Percentiles rank a stretch among this genome's conserved stretches.
These are phyloP conservation scores for Talaromyces ruber DNA, from an alignment of 495 filamentous ascomycete genomes.

Conservation along the genomic window DNA sequence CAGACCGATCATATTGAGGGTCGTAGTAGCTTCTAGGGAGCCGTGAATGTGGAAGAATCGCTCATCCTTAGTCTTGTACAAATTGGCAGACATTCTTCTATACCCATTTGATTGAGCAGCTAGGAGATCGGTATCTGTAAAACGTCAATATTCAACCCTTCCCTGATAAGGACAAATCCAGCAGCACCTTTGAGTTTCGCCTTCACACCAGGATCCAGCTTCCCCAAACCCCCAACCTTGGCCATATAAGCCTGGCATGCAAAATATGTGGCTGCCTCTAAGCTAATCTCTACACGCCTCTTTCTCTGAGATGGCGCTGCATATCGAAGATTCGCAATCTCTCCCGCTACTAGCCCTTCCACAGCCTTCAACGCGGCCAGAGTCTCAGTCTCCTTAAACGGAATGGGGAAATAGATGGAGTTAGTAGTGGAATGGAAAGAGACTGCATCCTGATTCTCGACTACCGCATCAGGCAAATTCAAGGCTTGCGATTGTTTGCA, in stretches of 20 bases:
- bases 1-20: slow-evolving; percentile 64
- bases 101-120: slow-evolving; percentile 65
- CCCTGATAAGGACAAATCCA: neutral
- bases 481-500: slow-evolving; percentile 32
- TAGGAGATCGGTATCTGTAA: slow-evolving; percentile 59
- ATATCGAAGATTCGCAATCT: slow-evolving; percentile 51
- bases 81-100: slow-evolving; percentile 64
- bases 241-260: slow-evolving; percentile 66
- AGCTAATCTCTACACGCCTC: slow-evolving; percentile 45
- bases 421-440: slow-evolving; percentile 33
- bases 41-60: slow-evolving; percentile 75
- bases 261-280: slow-evolving; percentile 59
- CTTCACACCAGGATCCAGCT: slow-evolving; percentile 51
- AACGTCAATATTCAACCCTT: neutral
- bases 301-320: slow-evolving; percentile 18
- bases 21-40: slow-evolving; percentile 60
- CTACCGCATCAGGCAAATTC: slow-evolving; percentile 25
- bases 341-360: slow-evolving; percentile 58
- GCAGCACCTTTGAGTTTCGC: slow-evolving; percentile 52
- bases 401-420: slow-evolving; percentile 50
- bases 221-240: slow-evolving; percentile 60
- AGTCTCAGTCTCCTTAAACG: slow-evolving; percentile 64
- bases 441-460: slow-evolving; percentile 26
- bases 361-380: slow-evolving; percentile 60
- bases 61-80: slow-evolving; percentile 59